Conservation (phyloP, 1,284 basidiomycete species). For the Heterobasidion occidentale region DNA sequence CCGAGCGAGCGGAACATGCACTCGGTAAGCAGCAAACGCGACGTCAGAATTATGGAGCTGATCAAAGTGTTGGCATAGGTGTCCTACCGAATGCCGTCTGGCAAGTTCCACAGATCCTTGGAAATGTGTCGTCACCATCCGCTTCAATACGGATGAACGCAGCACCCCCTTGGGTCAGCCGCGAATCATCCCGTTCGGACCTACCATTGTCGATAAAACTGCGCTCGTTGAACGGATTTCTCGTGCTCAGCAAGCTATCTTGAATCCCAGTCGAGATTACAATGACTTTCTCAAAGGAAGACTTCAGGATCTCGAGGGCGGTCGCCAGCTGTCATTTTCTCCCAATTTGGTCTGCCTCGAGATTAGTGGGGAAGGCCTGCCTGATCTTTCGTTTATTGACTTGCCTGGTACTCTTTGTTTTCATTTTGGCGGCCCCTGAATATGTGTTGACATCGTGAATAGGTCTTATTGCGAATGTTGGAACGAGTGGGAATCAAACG, state of each 20-base stretch:
- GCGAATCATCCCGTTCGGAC: constrained; percentile 42
- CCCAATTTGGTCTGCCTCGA: constrained; percentile 57
- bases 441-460: constrained; percentile 23
- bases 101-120: constrained; percentile 36
- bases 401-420: constrained; percentile 42
- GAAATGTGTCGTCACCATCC: constrained; percentile 50
- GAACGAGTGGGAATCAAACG: constrained; percentile 34
- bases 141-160: constrained; percentile 35
- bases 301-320: constrained; percentile 18
- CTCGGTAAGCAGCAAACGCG: constrained; percentile 28
- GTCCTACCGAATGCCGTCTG: constrained; percentile 59
- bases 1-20: constrained; percentile 56
- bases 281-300: constrained; percentile 32
- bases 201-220: constrained; percentile 36
- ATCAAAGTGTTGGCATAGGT: constrained; percentile 29
- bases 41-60: neutral
- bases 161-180: constrained; percentile 35
- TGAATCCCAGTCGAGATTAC: constrained; percentile 43
- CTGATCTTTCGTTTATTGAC: constrained; percentile 67
- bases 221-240: constrained; percentile 59
- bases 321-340: constrained; percentile 46
- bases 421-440: constrained; percentile 40
- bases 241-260: constrained; percentile 63
- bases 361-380: constrained; percentile 58
- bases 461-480: constrained; percentile 62